Evolutionary conservation across 192 early-diverging fungal species (phyloP), one percentile per base, ranked within the genome.

Genomic region (Dissophora ornata): DNA sequence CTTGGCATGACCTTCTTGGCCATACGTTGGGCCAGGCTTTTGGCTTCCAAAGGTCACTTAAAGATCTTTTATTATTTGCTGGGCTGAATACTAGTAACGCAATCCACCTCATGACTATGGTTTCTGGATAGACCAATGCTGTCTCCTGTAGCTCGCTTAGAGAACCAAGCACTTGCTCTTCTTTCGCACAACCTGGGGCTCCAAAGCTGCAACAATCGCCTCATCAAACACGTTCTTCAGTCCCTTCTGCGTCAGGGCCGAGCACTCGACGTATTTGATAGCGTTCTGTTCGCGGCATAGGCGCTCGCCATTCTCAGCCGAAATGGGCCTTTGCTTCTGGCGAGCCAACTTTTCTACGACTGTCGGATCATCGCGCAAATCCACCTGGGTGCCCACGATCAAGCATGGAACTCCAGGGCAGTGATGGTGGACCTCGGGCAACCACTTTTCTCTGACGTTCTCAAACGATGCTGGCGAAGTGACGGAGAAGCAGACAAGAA

Each of bases 161-260:
- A 97, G 81, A 32, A 96, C 25, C 61, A 87, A 58, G 82, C 95
- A 96, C 87, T 92, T 93, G 79, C 86, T 85, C 62, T 87, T 89
- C 79, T 89, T 93, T 82, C 89, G 87, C 47, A 81, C 82, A 5
- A 87, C 86, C 24, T 95, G 95, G 18, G 95, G 96, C 70, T 96
- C 95, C 47, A 99, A 80, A 18, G 95, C 97, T n/a, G 96, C 97
- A n/a, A 97, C 94, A 78, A 99, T 97, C 18, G 96, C 96, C 83
- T 99, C 96, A 74, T 99, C 92, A 84, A 92, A 99, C 38, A 95
- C 95, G 73, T 97, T 97, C 82, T 98, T 98, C 57, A 98, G 81
- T 11, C 96, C 95, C 69, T 88, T 90, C 73, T 96, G 95, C 56
- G 94, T 96, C 75, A 95, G 71, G 26, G 95, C 95, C 38, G 90